Evolutionary conservation across 2,329 filamentous ascomycete species (phyloP), one percentile per base, ranked within the genome.

Genomic region (Lithohypha guttulata): DNA sequence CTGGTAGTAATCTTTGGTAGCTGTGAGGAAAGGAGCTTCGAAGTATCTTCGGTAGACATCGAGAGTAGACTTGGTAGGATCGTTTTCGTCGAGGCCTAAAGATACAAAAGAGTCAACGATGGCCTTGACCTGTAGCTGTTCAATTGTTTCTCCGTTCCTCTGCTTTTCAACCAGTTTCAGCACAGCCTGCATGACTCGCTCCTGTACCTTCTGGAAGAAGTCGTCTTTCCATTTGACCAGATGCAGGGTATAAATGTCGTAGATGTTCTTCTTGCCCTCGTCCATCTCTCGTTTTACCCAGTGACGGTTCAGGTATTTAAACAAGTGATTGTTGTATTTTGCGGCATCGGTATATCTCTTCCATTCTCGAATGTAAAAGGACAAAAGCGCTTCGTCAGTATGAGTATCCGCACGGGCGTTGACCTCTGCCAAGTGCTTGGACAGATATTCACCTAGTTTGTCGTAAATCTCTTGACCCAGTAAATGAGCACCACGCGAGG

Each of bases 241-340:
- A 54, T 98, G 91, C 23, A 98, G 67, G 0, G 91, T 98, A 62
- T 98, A 98, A 33, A 98, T 91, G 59, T 98, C 91, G 60, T 93
- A 96, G 6, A 96, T 84, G 54, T 89, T 84, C 68, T 96, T 95
- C 66, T 98, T 96, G 22, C 91, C 91, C 61, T 98, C 91, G 48
- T 98, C 91, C 65, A 98, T 94, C 64, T 98, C 91, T 20, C 91
- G 75, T 71, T 95, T 98, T 2, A 98, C 91, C 91, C 93, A 98
- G 63, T 98, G 91, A 20, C 91, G 77, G 57, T 98, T 98, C 18
- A 98, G 75, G 57, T 98, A 98, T 39, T 81, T 72, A 69, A 98
- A 98, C 6, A 98, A 68, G 58, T 98, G 89, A 62, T 98, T 93
- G 59, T 95, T 91, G 64, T 93, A 98, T 62, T 93, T 93, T 43